Evolutionary conservation across 228 moss, liverwort and hornwort species (phyloP).

Genomic region (Sphagnum magellanicum): DNA sequence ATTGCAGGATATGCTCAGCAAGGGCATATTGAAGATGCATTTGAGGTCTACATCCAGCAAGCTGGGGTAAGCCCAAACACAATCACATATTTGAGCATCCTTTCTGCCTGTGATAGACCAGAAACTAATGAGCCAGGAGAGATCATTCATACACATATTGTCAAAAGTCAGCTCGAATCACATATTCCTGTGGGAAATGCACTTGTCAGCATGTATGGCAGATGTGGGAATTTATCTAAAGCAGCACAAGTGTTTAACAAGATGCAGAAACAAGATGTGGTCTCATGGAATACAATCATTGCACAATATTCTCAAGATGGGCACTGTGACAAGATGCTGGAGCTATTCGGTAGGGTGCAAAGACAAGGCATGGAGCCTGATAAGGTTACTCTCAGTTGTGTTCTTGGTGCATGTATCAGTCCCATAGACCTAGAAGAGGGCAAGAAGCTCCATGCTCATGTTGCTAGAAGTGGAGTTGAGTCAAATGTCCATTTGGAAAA

Average conservation of each 20-base stretch:
- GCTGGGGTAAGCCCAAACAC: background rate
- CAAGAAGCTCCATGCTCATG: conserved; percentile 30
- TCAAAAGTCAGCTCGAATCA: background rate
- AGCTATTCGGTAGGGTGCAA: background rate
- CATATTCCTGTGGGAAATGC: conserved; percentile 1
- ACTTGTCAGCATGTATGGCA: conserved; percentile 5
- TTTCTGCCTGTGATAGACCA: background rate
- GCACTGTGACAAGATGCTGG: background rate
- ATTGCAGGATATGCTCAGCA: conserved; percentile 1
- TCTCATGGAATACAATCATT: conserved; percentile 5
- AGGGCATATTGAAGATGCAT: background rate
- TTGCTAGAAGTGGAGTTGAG: conserved; percentile 29
- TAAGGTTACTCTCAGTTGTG: background rate
- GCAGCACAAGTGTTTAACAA: conserved; percentile 2
- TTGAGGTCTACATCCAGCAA: background rate
- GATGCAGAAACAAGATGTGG: conserved; percentile 3
- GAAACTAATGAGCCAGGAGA: background rate
- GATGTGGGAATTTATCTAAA: conserved; percentile 1
- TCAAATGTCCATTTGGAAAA: conserved; percentile 44
- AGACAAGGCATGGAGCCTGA: conserved; percentile 1
- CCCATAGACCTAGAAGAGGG: conserved; percentile 33
- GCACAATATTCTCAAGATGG: conserved; percentile 2
- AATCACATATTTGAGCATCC: background rate
- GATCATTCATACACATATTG: background rate
- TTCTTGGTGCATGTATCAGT: conserved; percentile 17